phyloP scores from a whole-genome alignment of 768 basidiomycete genomes.

The Pleurotus sapidus region DNA sequence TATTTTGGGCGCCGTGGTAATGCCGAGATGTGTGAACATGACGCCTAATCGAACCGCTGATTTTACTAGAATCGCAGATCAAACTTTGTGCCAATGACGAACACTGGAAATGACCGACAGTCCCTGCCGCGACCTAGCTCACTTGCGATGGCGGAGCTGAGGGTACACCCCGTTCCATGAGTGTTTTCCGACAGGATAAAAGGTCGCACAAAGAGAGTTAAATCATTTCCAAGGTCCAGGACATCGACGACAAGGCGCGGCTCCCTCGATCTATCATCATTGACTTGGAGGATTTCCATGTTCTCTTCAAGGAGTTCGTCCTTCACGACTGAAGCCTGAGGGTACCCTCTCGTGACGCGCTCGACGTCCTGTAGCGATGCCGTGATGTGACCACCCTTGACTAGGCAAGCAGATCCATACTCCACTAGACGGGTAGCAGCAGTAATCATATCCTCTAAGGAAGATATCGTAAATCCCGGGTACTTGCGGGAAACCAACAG shows the following conservation, averaged over 20 bases:
- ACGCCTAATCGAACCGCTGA: slow-evolving; percentile 62
- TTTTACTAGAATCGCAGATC: slow-evolving; percentile 34
- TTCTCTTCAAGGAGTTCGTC: slow-evolving; percentile 50
- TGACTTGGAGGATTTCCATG: slow-evolving; percentile 56
- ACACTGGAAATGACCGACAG: slow-evolving; percentile 20
- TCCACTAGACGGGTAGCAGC: slow-evolving; percentile 48
- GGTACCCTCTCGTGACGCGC: slow-evolving; percentile 21
- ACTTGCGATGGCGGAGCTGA: slow-evolving; percentile 80
- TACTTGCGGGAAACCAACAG: slow-evolving; percentile 49
- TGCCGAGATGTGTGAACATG: slow-evolving; percentile 72
- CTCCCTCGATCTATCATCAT: slow-evolving; percentile 13
- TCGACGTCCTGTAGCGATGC: slow-evolving; percentile 44
- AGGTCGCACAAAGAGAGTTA: slow-evolving; percentile 57
- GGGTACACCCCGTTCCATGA: slow-evolving; percentile 91
- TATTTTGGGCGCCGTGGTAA: slow-evolving; percentile 62
- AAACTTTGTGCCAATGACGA: not conserved
- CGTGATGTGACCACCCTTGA: slow-evolving; percentile 84
- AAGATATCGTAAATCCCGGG: slow-evolving; percentile 29
- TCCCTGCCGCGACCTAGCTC: slow-evolving; percentile 54
- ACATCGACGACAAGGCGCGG: slow-evolving; percentile 60
- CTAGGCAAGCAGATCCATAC: slow-evolving; percentile 57
- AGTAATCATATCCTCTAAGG: slow-evolving; percentile 56
- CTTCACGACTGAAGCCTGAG: slow-evolving; percentile 35
- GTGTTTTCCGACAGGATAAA: slow-evolving; percentile 68
- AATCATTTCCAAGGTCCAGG: slow-evolving; percentile 37